phyloP scores from a whole-genome alignment of 345 rosid species.

The Microcos paniculata region DNA sequence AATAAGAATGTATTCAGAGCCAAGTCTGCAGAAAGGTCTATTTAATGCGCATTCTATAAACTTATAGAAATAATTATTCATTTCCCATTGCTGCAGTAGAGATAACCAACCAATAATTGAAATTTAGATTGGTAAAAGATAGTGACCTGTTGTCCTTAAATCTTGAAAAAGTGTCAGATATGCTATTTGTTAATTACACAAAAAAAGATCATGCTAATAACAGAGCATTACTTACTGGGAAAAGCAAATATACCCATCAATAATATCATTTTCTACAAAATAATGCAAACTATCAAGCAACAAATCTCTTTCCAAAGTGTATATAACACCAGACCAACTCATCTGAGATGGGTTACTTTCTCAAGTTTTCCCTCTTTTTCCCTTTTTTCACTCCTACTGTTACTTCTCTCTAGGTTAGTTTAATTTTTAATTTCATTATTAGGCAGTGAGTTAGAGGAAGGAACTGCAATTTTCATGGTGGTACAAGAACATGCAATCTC shows the following conservation, averaged over 20 bases:
- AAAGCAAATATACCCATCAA: background rate
- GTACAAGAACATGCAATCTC: background rate
- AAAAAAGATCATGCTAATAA: background rate
- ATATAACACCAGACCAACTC: background rate
- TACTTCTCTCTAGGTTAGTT: background rate
- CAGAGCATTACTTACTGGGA: background rate
- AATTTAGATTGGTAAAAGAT: conserved; percentile 12
- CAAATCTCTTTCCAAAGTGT: background rate
- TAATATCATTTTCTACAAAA: background rate
- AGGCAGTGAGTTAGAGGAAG: background rate
- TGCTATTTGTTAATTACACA: background rate
- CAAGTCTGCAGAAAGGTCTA: conserved; percentile 15
- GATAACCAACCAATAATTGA: conserved; percentile 40
- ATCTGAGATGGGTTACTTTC: background rate
- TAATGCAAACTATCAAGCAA: background rate
- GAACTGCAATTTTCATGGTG: background rate
- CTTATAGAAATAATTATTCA: conserved; percentile 12
- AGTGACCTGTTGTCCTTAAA: conserved; percentile 25
- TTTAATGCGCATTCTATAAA: background rate
- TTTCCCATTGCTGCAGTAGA: conserved; percentile 24
- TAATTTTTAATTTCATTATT: background rate
- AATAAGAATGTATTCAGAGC: conserved; percentile 33
- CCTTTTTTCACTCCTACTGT: too few species aligned
- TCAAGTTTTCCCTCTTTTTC: too few species aligned
- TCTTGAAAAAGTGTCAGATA: conserved; percentile 5